Percentiles rank a stretch among this genome's conserved stretches.
These are phyloP conservation scores for Boletus rubescentipes DNA, from an alignment of 768 basidiomycete species.

Conservation along the genomic window DNA sequence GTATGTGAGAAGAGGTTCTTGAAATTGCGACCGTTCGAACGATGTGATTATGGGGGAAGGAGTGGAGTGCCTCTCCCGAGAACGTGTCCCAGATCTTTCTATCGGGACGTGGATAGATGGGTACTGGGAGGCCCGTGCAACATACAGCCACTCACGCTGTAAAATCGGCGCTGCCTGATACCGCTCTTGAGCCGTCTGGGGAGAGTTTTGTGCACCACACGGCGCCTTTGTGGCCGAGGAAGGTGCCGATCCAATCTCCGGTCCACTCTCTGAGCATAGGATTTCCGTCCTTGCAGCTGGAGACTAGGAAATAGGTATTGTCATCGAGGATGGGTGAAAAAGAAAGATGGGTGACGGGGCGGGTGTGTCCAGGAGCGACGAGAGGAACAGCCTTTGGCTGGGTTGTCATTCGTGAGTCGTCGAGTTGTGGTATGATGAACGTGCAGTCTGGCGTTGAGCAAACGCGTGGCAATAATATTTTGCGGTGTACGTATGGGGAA, in stretches of 20 bases:
- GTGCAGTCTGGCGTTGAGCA: constrained; percentile 46
- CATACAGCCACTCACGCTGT: constrained; percentile 97
- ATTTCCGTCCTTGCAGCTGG: constrained; percentile 98
- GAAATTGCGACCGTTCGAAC: constrained; percentile 93
- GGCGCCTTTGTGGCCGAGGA: constrained; percentile 88
- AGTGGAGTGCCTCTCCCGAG: constrained; percentile 82
- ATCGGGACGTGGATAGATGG: constrained; percentile 16
- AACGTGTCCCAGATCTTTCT: constrained; percentile 98
- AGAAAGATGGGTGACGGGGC: constrained; percentile 90
- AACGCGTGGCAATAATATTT: constrained; percentile 20
- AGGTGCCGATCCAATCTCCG: constrained; percentile 98
- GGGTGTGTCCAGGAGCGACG: constrained; percentile 82
- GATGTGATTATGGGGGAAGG: constrained; percentile 98
- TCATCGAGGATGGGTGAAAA: constrained; percentile 88
- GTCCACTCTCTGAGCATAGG: constrained; percentile 97
- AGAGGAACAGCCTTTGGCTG: constrained; percentile 73
- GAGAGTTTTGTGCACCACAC: constrained; percentile 97
- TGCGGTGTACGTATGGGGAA: neutral
- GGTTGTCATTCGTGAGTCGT: constrained; percentile 58
- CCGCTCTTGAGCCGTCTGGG: constrained; percentile 80
- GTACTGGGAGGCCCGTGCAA: neutral
- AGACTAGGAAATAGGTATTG: constrained; percentile 85
- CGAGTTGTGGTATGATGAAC: constrained; percentile 27
- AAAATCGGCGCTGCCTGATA: constrained; percentile 94
- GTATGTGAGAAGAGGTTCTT: constrained; percentile 61